A percentile compares a stretch with the other conserved stretches of the same genome.
phyloP scores from a whole-genome alignment of 2,329 filamentous ascomycete species.

The Phoma herbarum region DNA sequence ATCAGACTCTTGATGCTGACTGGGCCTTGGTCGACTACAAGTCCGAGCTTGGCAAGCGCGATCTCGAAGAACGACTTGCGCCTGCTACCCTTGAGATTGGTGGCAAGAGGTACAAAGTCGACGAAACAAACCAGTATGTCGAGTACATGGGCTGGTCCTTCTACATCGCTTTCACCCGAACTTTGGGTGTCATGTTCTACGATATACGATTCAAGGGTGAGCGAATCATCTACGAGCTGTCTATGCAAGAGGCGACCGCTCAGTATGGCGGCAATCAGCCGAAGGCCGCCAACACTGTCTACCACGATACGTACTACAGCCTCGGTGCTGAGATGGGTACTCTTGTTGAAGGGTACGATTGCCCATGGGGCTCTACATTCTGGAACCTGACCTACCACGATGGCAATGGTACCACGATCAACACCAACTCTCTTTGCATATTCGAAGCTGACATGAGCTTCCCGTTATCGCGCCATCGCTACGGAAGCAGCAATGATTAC shows the following conservation, averaged over 20 bases:
- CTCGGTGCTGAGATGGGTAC: slow-evolving; percentile 56
- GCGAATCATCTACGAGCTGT: slow-evolving; percentile 64
- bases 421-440: slow-evolving; percentile 62
- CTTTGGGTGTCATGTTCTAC: slow-evolving; percentile 61
- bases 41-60: slow-evolving; percentile 36
- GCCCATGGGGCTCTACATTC: slow-evolving; percentile 61
- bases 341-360: slow-evolving; percentile 61
- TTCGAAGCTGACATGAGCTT: slow-evolving; percentile 45
- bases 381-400: slow-evolving; percentile 58
- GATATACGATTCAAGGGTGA: slow-evolving; percentile 65
- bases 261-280: slow-evolving; percentile 61
- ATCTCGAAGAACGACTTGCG: slow-evolving; percentile 55
- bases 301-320: slow-evolving; percentile 60
- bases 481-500: slow-evolving; percentile 29
- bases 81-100: slow-evolving; percentile 52
- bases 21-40: slow-evolving; percentile 58
- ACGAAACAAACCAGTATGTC: slow-evolving; percentile 55
- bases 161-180: slow-evolving; percentile 60
- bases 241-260: slow-evolving; percentile 64
- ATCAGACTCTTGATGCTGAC: slow-evolving; percentile 57
- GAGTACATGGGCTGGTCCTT: slow-evolving; percentile 62
- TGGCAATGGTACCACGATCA: slow-evolving; percentile 56
- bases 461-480: slow-evolving; percentile 47
- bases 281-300: slow-evolving; percentile 55
- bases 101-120: slow-evolving; percentile 55